Percentiles rank a stretch among this genome's conserved stretches.
Evolutionary conservation across 495 filamentous ascomycete species (phyloP).

Genomic region (Trichoderma reesei): DNA sequence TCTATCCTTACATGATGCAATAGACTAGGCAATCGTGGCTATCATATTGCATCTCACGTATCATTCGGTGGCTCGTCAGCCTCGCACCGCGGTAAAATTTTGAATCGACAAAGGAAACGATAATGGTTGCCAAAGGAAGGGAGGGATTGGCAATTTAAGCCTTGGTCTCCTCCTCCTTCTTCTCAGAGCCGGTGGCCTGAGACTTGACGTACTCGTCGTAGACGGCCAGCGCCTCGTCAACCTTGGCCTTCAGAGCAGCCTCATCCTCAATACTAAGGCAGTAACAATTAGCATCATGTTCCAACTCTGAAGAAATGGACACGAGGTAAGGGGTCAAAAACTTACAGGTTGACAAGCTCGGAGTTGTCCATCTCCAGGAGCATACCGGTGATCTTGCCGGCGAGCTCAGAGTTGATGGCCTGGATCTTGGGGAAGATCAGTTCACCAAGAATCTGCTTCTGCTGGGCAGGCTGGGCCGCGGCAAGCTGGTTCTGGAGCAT

Average conservation of each 20-base stretch:
- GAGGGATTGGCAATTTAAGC: constrained; percentile 31
- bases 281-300: constrained; percentile 17
- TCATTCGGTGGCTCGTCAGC: not conserved
- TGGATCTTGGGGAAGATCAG: constrained; percentile 97
- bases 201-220: constrained; percentile 98
- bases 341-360: constrained; percentile 92
- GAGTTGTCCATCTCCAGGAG: constrained; percentile 96
- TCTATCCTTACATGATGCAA: constrained; percentile 28
- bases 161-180: constrained; percentile 48
- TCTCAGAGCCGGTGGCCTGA: constrained; percentile 41
- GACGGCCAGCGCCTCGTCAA: constrained; percentile 89
- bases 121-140: not conserved
- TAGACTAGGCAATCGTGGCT: constrained; percentile 6
- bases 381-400: constrained; percentile 99
- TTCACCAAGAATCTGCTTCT: constrained; percentile 98
- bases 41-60: constrained; percentile 10
- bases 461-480: constrained; percentile 53
- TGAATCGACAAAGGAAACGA: constrained; percentile 18
- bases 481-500: constrained; percentile 41
- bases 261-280: constrained; percentile 73
- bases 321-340: constrained; percentile 20
- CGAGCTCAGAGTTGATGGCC: constrained; percentile 81
- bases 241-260: constrained; percentile 80
- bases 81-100: constrained; percentile 15
- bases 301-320: not conserved